Evolutionary conservation across 2,329 filamentous ascomycete species (phyloP).

Genomic region (Sordariomycetes sp.): DNA sequence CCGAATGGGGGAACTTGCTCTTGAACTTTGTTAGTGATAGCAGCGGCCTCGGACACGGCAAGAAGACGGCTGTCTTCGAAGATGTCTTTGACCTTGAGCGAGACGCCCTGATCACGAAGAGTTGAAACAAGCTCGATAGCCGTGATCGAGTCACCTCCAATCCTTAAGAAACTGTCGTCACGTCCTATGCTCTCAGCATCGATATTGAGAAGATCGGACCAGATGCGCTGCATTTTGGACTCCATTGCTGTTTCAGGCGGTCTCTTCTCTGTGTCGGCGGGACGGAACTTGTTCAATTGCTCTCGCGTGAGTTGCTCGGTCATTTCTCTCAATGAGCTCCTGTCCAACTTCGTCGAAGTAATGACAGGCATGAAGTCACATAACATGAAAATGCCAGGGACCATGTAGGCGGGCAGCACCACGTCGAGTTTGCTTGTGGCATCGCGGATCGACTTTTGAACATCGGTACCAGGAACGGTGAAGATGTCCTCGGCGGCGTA

Average conservation of each 20-base stretch:
- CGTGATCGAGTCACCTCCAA: constrained; percentile 9
- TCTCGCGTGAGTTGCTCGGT: constrained; percentile 3
- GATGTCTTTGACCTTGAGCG: constrained; percentile 1
- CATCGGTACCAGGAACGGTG: no score
- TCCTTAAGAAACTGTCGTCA: constrained; percentile 6
- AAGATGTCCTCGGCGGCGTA: no score
- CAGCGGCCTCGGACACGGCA: no score
- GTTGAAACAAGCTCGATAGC: constrained; percentile 7
- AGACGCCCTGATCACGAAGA: background rate
- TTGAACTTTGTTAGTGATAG: no score
- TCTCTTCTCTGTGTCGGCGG: constrained; percentile 13
- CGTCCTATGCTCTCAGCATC: constrained; percentile 2
- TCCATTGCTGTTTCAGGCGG: constrained; percentile 10
- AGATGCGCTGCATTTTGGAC: constrained; percentile 22
- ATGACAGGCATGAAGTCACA: constrained; percentile 11
- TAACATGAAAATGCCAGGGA: no score
- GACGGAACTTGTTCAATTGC: constrained; percentile 9
- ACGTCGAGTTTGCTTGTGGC: no score
- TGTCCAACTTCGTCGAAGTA: constrained; percentile 8
- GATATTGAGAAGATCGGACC: constrained; percentile 6
- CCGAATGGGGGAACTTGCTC: no score
- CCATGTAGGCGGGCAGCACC: no score
- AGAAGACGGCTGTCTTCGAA: background rate
- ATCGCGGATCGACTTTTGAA: no score
- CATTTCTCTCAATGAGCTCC: constrained; percentile 4